Evolutionary conservation across 2,329 filamentous ascomycete species (phyloP).

Genomic region (Monilinia vaccinii-corymbosi): DNA sequence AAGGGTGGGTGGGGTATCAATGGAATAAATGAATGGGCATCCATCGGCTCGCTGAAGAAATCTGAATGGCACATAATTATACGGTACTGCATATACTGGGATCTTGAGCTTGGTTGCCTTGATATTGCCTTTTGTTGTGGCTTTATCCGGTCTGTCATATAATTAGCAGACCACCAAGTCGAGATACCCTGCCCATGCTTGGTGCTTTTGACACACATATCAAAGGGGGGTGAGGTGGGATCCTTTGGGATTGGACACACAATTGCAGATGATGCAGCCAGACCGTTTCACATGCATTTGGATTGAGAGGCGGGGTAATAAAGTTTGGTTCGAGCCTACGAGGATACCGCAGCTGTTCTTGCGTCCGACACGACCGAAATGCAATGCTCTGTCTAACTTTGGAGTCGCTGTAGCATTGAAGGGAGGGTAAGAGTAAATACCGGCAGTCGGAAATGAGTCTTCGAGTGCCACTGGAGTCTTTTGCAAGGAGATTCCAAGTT

Average conservation of each 20-base stretch:
- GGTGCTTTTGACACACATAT: neutral
- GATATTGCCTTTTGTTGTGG: neutral
- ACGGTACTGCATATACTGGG: constrained; percentile 8
- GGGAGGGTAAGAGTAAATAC: neutral
- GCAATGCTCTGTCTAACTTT: neutral
- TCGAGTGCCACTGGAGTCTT: neutral
- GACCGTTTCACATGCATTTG: constrained; percentile 11
- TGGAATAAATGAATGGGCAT: neutral
- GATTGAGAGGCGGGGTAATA: constrained; percentile 6
- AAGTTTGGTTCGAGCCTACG: neutral
- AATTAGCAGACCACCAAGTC: neutral
- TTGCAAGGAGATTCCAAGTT: neutral
- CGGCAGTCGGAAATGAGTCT: neutral
- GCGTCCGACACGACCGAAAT: neutral
- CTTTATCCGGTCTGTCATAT: neutral
- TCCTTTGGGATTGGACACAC: constrained; percentile 2
- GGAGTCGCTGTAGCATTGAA: neutral
- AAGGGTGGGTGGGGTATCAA: neutral
- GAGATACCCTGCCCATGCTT: neutral
- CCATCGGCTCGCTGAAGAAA: constrained; percentile 4
- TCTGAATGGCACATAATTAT: constrained; percentile 1
- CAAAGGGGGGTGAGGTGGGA: constrained; percentile 1
- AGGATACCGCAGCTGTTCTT: neutral
- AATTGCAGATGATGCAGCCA: constrained; percentile 11
- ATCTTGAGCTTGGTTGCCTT: neutral